A percentile compares a stretch with the other conserved stretches of the same genome.
These are phyloP conservation scores for Fusarium sp. DNA, from an alignment of 2,329 filamentous ascomycete species.

Conservation along the genomic window DNA sequence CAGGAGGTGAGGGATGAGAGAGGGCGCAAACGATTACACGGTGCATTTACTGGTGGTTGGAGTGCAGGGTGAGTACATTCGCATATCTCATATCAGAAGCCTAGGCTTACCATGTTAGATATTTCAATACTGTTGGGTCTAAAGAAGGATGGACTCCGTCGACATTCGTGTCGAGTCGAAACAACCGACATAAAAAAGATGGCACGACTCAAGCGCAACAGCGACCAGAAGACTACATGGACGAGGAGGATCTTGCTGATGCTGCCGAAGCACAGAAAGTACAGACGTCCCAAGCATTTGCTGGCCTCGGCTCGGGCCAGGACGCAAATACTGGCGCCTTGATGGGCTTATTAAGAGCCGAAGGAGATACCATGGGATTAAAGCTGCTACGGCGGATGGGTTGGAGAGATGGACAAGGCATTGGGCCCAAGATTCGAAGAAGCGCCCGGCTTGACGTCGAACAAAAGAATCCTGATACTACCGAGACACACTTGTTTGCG, in stretches of 20 bases:
- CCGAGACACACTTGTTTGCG: slow-evolving; percentile 79
- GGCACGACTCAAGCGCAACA: slow-evolving; percentile 67
- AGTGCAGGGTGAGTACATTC: slow-evolving; percentile 81
- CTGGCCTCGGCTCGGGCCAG: slow-evolving; percentile 76
- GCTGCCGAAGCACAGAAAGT: slow-evolving; percentile 81
- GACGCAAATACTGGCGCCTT: slow-evolving; percentile 66
- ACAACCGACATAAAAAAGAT: slow-evolving; percentile 80
- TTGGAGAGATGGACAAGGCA: slow-evolving; percentile 93
- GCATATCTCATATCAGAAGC: background rate
- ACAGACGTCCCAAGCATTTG: slow-evolving; percentile 78
- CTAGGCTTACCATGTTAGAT: slow-evolving; percentile 62
- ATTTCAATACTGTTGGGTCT: slow-evolving; percentile 97
- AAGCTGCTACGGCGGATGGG: slow-evolving; percentile 92
- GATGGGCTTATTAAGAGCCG: slow-evolving; percentile 76
- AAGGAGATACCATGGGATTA: slow-evolving; percentile 86
- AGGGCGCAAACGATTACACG: slow-evolving; percentile 90
- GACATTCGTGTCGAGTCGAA: slow-evolving; percentile 89
- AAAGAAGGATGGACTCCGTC: slow-evolving; percentile 98
- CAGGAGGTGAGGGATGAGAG: slow-evolving; percentile 96
- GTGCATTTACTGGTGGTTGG: slow-evolving; percentile 95
- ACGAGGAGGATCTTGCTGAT: slow-evolving; percentile 93
- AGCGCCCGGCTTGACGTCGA: slow-evolving; percentile 72
- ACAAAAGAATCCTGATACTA: slow-evolving; percentile 50
- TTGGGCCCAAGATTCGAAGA: slow-evolving; percentile 86
- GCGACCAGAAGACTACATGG: slow-evolving; percentile 92